Evolutionary conservation across 352 stramenopile species (phyloP).

Genomic region (Discostella stelligera): DNA sequence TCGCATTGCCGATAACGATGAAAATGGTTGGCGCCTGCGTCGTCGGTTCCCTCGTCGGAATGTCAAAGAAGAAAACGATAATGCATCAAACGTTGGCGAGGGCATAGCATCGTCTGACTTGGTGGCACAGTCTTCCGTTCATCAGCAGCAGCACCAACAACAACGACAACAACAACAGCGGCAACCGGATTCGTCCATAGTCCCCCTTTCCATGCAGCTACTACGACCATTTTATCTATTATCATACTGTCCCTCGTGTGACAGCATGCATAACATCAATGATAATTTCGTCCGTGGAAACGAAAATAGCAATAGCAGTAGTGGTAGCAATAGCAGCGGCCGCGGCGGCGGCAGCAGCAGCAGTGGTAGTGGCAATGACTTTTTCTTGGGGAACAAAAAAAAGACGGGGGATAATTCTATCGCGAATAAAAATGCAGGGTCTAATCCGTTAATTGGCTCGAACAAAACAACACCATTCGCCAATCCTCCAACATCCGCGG

Average conservation of each 20-base stretch:
- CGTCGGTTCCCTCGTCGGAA: too few relatives aligned
- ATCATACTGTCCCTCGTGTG: slow-evolving; percentile 25
- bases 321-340: background rate
- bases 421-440: too few relatives aligned
- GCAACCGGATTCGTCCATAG: slow-evolving; percentile 5
- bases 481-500: background rate
- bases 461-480: background rate
- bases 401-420: background rate
- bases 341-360: background rate
- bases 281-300: background rate
- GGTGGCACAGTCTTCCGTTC: background rate
- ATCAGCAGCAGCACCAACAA: background rate
- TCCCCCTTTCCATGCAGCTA: slow-evolving; percentile 49
- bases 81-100: too few relatives aligned
- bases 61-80: too few relatives aligned
- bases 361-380: background rate
- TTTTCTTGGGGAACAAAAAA: slow-evolving; percentile 8
- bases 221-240: slow-evolving; percentile 33
- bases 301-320: too few relatives aligned
- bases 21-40: too few relatives aligned
- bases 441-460: too few relatives aligned
- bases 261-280: background rate
- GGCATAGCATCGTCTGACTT: background rate
- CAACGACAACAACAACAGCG: background rate
- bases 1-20: too few relatives aligned